Base-by-base conservation (phyloP, 2,329 filamentous ascomycete genomes). In the Grosmannia clavigera region DNA sequence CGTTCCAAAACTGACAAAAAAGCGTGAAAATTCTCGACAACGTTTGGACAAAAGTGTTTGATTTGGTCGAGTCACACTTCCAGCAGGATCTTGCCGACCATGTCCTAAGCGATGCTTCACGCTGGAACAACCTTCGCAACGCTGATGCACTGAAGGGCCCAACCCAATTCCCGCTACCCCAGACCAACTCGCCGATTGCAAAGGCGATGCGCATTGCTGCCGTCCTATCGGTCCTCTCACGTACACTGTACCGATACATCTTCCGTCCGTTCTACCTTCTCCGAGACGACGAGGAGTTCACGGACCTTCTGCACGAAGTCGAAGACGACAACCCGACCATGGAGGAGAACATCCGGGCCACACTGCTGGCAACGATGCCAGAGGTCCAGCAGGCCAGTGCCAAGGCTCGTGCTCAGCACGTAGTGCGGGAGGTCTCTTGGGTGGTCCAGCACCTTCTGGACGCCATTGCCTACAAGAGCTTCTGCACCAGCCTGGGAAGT, bases 121-220 rank as follows among this genome's bases (percentile, higher is more conserved):
- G 70, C 66, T 72, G 70, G 70, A 66, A 63, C 61, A 70, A 70
- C 60, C 67, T 72, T 19, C 69, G 67, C 50, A 64, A 63, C 53
- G 67, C 68, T 12, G 67, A 68, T 1, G 68, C 70, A 50, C 69
- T 72, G 62, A 69, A 68, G 63, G 66, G 68, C 61, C 67, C 70
- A 1, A 69, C 67, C 1, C 67, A 69, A 33, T 66, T 71, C 43
- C 71, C 71, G 1, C 67, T 73, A 0, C 71, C 70, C 4, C 69
- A 66, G 40, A 69, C 70, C 65, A 73, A 73, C 66, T 66, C 68
- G 7, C 62, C 68, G 0, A 68, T 69, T 1, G 70, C 71, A 57
- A 73, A 73, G 63, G 67, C 68, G 25, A 73, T 73, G 71, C 70
- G 71, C 60, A 69, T 71, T 58, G 66, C 68, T n/a, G 68, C 70